A percentile compares a stretch with the other conserved stretches of the same genome.
Evolutionary conservation across 139 green algal species (phyloP).

Genomic region (Picochlorum costavermella): DNA sequence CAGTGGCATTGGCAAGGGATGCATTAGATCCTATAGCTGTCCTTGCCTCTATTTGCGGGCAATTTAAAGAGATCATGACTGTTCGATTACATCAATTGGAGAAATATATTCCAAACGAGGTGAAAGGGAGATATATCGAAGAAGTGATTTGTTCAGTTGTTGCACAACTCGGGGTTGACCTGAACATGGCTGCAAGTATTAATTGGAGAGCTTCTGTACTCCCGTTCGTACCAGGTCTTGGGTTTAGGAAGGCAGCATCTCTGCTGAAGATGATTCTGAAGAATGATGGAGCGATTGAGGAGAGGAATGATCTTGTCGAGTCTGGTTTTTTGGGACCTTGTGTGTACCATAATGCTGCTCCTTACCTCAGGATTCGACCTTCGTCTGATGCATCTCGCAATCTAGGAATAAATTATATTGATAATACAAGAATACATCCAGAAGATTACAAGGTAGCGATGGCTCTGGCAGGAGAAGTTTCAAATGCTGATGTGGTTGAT

Average conservation of each 20-base stretch:
- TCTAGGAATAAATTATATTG: slow-evolving; percentile 58
- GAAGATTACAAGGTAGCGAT: slow-evolving; percentile 40
- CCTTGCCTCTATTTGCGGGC: slow-evolving; percentile 54
- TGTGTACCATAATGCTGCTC: slow-evolving; percentile 65
- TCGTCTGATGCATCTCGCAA: slow-evolving; percentile 37
- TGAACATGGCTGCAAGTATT: slow-evolving; percentile 66
- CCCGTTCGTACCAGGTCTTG: slow-evolving; percentile 75
- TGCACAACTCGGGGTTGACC: slow-evolving; percentile 66
- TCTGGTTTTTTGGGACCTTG: slow-evolving; percentile 29
- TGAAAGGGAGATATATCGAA: slow-evolving; percentile 40
- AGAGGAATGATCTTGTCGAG: slow-evolving; percentile 34
- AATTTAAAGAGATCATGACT: slow-evolving; percentile 25
- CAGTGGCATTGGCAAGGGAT: slow-evolving; percentile 69
- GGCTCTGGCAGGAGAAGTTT: slow-evolving; percentile 15
- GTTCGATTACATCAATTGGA: slow-evolving; percentile 47
- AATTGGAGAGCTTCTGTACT: slow-evolving; percentile 63
- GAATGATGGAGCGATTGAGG: slow-evolving; percentile 22
- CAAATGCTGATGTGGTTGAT: slow-evolving; percentile 9
- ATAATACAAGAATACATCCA: slow-evolving; percentile 73
- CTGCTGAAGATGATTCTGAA: slow-evolving; percentile 44
- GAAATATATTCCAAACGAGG: slow-evolving; percentile 39
- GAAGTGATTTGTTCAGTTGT: slow-evolving; percentile 39
- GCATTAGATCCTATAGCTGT: slow-evolving; percentile 78
- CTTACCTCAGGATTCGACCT: slow-evolving; percentile 53
- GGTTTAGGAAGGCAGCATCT: slow-evolving; percentile 71